Evolutionary conservation across 768 basidiomycete species (phyloP).

Genomic region (Mycena vitilis): DNA sequence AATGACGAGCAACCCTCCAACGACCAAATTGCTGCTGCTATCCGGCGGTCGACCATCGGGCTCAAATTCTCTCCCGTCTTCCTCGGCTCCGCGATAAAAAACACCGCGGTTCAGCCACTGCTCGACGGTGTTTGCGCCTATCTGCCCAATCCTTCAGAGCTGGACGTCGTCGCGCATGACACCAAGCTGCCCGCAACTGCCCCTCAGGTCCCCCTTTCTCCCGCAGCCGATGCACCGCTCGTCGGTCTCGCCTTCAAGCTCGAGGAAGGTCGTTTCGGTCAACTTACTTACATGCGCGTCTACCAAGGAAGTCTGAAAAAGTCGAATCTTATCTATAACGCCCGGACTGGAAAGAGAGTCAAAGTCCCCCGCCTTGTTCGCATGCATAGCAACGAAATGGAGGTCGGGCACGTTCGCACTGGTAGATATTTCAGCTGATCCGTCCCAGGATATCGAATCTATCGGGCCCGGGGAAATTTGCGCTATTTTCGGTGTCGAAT

Average conservation of each 20-base stretch:
- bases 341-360: slow-evolving; percentile 94
- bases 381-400: slow-evolving; percentile 99
- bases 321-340: slow-evolving; percentile 88
- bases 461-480: slow-evolving; percentile 99
- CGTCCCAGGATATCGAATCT: slow-evolving; percentile 82
- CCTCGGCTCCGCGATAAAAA: slow-evolving; percentile 97
- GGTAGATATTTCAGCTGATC: neutral
- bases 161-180: slow-evolving; percentile 84
- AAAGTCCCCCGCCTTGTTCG: slow-evolving; percentile 96
- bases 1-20: slow-evolving; percentile 83
- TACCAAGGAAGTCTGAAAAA: slow-evolving; percentile 96
- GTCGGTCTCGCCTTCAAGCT: slow-evolving; percentile 98
- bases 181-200: slow-evolving; percentile 72
- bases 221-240: slow-evolving; percentile 87
- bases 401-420: slow-evolving; percentile 63
- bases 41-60: slow-evolving; percentile 88
- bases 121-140: slow-evolving; percentile 97
- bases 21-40: slow-evolving; percentile 81
- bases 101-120: slow-evolving; percentile 93
- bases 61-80: slow-evolving; percentile 97
- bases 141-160: slow-evolving; percentile 89
- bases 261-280: slow-evolving; percentile 97
- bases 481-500: slow-evolving; percentile 99
- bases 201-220: slow-evolving; percentile 79
- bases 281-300: slow-evolving; percentile 97